Evolutionary conservation across 164 flowering plant genomes (phyloP).

Genomic region (Sextonia rubra): DNA sequence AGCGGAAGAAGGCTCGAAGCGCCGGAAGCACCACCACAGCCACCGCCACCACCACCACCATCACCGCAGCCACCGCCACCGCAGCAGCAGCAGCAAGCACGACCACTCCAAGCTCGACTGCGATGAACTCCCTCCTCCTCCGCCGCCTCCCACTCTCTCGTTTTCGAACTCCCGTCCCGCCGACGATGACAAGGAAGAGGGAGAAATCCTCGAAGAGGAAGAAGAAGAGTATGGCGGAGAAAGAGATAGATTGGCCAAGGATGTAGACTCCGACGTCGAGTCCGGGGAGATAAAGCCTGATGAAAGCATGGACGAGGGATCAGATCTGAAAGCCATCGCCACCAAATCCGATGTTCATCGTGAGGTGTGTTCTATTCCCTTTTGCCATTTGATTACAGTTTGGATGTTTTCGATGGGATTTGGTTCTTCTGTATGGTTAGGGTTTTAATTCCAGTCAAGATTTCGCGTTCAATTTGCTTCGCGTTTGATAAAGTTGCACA

Average conservation of each 20-base stretch:
- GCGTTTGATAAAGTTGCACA: no score
- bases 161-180: conserved; percentile 7
- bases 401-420: no score
- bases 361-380: conserved; percentile 34
- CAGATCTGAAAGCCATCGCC: neutral
- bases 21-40: conserved; percentile 68
- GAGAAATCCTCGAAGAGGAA: conserved; percentile 85
- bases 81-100: conserved; percentile 51
- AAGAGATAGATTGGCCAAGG: conserved; percentile 11
- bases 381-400: neutral
- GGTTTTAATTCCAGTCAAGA: no score
- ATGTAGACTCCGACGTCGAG: conserved; percentile 38
- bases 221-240: conserved; percentile 18
- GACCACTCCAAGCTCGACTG: conserved; percentile 18
- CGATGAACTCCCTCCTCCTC: conserved; percentile 15
- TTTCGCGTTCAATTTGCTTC: no score
- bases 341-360: conserved; percentile 9
- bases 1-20: conserved; percentile 55
- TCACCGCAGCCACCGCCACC: conserved; percentile 44
- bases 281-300: conserved; percentile 39
- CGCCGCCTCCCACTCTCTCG: conserved; percentile 4
- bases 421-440: no score
- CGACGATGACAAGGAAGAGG: conserved; percentile 83
- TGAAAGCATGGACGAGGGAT: conserved; percentile 7
- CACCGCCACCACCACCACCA: conserved; percentile 30